Evolutionary conservation across 352 stramenopile genomes (phyloP).

Genomic region (Elongisporangium undulatum): DNA sequence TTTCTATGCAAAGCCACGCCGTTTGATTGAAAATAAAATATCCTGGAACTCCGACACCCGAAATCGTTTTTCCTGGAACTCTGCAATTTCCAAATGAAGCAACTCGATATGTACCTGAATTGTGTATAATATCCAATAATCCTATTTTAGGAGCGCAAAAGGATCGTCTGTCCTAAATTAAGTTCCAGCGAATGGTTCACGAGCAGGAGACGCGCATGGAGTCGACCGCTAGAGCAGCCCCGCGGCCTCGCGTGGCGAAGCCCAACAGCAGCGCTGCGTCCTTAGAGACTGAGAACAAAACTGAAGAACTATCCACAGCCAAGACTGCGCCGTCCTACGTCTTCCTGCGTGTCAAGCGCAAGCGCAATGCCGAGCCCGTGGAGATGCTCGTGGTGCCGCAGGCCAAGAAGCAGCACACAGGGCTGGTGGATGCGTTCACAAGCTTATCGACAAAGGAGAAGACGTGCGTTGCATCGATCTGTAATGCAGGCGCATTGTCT

Average conservation of each 20-base stretch:
- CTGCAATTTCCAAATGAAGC: too few relatives aligned
- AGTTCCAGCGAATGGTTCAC: conserved; percentile 1
- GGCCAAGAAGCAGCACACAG: conserved; percentile 13
- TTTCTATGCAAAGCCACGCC: neutral
- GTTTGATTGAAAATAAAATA: neutral
- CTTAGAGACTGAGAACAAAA: conserved; percentile 7
- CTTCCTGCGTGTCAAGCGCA: conserved; percentile 79
- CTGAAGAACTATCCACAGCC: conserved; percentile 3
- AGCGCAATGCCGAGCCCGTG: conserved; percentile 75
- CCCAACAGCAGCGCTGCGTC: neutral
- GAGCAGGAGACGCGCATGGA: conserved; percentile 6
- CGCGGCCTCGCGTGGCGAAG: neutral
- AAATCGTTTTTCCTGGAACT: neutral
- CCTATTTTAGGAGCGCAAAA: neutral
- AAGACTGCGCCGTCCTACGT: conserved; percentile 33
- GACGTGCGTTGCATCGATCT: neutral
- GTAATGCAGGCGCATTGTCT: neutral
- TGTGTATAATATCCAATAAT: too few relatives aligned
- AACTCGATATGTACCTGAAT: too few relatives aligned
- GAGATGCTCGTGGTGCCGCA: conserved; percentile 48
- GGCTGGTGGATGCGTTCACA: conserved; percentile 48
- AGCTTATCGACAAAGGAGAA: conserved; percentile 66
- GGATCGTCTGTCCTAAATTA: neutral
- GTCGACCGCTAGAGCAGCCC: neutral
- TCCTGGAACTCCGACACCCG: neutral